A percentile compares a stretch with the other conserved stretches of the same genome.
Conservation (phyloP, 305 asterid genomes). For the Fraxinus nigra region DNA sequence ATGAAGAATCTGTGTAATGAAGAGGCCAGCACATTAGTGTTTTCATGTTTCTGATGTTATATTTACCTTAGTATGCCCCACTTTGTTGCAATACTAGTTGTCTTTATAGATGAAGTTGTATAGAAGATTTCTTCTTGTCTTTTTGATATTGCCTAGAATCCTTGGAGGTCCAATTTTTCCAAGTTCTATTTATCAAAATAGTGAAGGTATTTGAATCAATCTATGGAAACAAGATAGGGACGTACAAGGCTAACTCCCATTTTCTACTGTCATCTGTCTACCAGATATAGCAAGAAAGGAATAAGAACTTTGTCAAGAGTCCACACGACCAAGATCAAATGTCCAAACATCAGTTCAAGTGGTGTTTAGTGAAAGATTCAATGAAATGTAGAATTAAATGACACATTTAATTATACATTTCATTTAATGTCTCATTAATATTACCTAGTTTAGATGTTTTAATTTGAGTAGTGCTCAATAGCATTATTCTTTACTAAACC, state of each 20-base stretch:
- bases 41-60: neutral
- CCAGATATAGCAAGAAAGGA: neutral
- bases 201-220: neutral
- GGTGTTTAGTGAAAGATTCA: too few species aligned
- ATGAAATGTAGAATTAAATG: too few species aligned
- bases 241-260: neutral
- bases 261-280: neutral
- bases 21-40: neutral
- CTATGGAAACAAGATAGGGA: neutral
- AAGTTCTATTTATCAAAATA: neutral
- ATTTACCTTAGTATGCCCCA: neutral
- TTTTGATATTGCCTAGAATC: neutral
- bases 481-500: neutral
- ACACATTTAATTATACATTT: too few species aligned
- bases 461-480: too few species aligned
- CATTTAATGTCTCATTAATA: too few species aligned
- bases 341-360: neutral
- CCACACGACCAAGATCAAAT: neutral
- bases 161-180: neutral
- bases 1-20: neutral
- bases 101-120: neutral
- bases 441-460: too few species aligned
- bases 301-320: neutral
- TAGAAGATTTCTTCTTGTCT: neutral
- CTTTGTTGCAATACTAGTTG: neutral